These are phyloP conservation scores for Colletotrichum brevisporum DNA, from an alignment of 2,329 filamentous ascomycete species.

Conservation along the genomic window DNA sequence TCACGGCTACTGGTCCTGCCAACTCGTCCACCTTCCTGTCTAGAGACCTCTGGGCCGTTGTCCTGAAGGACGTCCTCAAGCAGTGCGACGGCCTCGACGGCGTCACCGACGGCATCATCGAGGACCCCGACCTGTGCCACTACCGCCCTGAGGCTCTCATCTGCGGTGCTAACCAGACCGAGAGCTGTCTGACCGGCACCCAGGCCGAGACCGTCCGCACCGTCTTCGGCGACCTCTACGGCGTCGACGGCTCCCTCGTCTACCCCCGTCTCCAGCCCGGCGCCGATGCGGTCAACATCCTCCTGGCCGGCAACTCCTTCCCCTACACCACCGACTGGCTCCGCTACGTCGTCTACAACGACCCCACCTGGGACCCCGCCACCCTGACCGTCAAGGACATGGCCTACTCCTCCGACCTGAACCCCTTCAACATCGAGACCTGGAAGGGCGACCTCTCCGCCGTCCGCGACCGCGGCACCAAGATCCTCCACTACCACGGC, in stretches of 20 bases:
- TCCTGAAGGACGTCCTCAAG: conserved; percentile 46
- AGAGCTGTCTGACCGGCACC: conserved; percentile 23
- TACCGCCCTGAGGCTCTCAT: conserved; percentile 57
- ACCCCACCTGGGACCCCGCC: conserved; percentile 53
- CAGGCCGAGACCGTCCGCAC: conserved; percentile 55
- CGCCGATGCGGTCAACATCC: conserved; percentile 60
- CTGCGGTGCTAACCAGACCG: conserved; percentile 47
- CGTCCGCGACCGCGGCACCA: conserved; percentile 57
- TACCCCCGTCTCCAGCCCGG: conserved; percentile 64
- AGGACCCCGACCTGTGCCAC: conserved; percentile 44
- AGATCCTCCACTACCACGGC: conserved; percentile 64
- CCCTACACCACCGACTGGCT: conserved; percentile 51
- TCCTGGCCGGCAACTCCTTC: conserved; percentile 52
- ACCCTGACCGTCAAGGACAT: conserved; percentile 56
- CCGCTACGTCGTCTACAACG: conserved; percentile 57
- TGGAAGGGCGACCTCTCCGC: conserved; percentile 55
- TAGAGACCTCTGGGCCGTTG: conserved; percentile 45
- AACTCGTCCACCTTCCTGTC: conserved; percentile 51
- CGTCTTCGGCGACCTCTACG: conserved; percentile 49
- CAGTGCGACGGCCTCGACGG: conserved; percentile 47
- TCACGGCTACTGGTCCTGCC: conserved; percentile 59
- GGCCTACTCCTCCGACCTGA: conserved; percentile 46
- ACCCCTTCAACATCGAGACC: conserved; percentile 57
- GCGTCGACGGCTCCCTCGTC: conserved; percentile 52
- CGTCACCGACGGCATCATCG: conserved; percentile 44